Conservation (phyloP, 1,284 basidiomycete genomes). For the Retiboletus flavoniger region DNA sequence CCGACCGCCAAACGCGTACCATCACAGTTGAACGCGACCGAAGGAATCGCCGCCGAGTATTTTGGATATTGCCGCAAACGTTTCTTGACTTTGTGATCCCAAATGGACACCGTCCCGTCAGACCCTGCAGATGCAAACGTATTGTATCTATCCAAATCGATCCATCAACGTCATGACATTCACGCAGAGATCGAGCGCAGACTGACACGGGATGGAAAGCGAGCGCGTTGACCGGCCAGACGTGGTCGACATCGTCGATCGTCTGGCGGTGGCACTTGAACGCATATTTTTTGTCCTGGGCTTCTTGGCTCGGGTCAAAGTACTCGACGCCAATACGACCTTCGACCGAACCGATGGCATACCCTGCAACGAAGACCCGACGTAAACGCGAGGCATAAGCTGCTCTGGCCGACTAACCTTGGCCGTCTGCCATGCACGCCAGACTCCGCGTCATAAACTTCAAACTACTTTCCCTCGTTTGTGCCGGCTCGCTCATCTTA, state of each 20-base stretch:
- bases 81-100: constrained; percentile 98
- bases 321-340: constrained; percentile 97
- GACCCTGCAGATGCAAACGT: constrained; percentile 95
- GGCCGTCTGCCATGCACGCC: constrained; percentile 89
- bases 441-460: constrained; percentile 94
- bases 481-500: constrained; percentile 69
- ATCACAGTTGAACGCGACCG: constrained; percentile 80
- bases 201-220: constrained; percentile 88
- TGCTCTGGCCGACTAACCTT: constrained; percentile 52
- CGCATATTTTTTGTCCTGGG: constrained; percentile 92
- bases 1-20: constrained; percentile 81
- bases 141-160: constrained; percentile 60
- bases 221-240: constrained; percentile 96
- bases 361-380: constrained; percentile 53
- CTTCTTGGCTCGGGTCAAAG: constrained; percentile 77
- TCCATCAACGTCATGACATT: not conserved
- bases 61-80: constrained; percentile 87
- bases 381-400: not conserved
- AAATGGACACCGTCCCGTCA: constrained; percentile 88
- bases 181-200: not conserved
- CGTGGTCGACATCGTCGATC: constrained; percentile 90
- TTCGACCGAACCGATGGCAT: constrained; percentile 91
- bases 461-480: constrained; percentile 86
- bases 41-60: constrained; percentile 69
- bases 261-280: constrained; percentile 97